Base-by-base conservation (phyloP, 768 basidiomycete genomes). In the Leucocoprinus sp. region DNA sequence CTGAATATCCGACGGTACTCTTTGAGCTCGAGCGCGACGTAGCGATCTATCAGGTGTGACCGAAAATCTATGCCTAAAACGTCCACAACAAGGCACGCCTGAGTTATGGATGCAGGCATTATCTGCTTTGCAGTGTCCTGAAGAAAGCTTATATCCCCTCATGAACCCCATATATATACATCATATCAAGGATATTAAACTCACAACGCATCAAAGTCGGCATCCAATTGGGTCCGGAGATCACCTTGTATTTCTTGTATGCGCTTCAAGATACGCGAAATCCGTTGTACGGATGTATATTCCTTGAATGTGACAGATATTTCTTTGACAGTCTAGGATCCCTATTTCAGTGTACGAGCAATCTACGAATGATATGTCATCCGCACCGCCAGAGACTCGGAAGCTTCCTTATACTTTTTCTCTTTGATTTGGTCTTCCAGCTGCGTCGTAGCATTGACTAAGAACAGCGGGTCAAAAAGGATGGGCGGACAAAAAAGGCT, bases 1-100 rank as follows among this genome's bases (percentile, higher is more conserved):
- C 87, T 80, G 66, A 99, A 98, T 58, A 99, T 93, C 17, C 93
- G 83, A 8, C 93, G 82, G 60, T 98, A 99, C 60, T 98, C 96
- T 59, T 91, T 90, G 19, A 99, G 72, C 54, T 96, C 90, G 12
- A 93, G 73, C 8, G 84, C 78, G 17, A 90, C 82, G 56, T 96
- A 96, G 42, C 92, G 83, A 42, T 93, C 89, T 9, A 98, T 72
- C 44, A 96, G 74, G 45, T 86, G 81, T 8, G 61, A 69, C 59
- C 87, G 83, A 48, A 90, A 82, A 49, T 98, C 95, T 4, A 71
- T 65, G 1, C 93, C 93, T 0, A 98, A 69, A 0, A 93, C 83
- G 57, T 98, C 93, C 4, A 91, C 78, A 2, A 90, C 90, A n/a
- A 76, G 64, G 57, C 93, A 95, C 0, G 90, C 93, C 46, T 93